Conservation (phyloP, 106 monocot genomes). For the Amphibolis antarctica region DNA sequence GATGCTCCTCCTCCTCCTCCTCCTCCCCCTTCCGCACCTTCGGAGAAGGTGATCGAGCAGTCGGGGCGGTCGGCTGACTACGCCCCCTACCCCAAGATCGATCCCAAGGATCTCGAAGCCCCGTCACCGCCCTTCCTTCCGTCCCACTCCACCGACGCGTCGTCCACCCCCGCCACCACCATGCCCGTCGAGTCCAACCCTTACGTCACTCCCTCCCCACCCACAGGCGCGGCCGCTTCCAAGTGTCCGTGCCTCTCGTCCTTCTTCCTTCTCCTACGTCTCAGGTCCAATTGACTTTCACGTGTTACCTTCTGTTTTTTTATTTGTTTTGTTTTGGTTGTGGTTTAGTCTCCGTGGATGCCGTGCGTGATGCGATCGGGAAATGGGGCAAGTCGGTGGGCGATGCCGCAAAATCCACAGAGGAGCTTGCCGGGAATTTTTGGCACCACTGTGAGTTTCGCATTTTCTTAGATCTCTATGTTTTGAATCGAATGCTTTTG, state of each 20-base stretch:
- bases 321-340: not conserved
- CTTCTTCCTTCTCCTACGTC: not conserved
- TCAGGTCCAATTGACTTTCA: not conserved
- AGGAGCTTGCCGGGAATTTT: slow-evolving; percentile 44
- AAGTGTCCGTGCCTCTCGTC: not conserved
- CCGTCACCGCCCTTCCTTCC: not conserved
- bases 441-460: slow-evolving; percentile 58
- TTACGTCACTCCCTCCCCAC: slow-evolving; percentile 23
- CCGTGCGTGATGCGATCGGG: slow-evolving; percentile 25
- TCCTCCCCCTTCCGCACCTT: not conserved
- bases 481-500: no score
- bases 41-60: not conserved
- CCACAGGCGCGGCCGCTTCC: slow-evolving; percentile 16
- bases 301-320: not conserved
- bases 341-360: slow-evolving; percentile 25
- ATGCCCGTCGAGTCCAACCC: slow-evolving; percentile 30
- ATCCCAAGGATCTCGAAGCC: slow-evolving; percentile 7
- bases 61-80: not conserved
- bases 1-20: not conserved
- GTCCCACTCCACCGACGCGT: not conserved
- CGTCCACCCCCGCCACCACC: not conserved
- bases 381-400: slow-evolving; percentile 28
- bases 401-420: slow-evolving; percentile 27
- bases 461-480: not conserved
- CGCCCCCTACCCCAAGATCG: slow-evolving; percentile 7